These are phyloP conservation scores for Kalanchoe fedtschenkoi DNA, from an alignment of 164 flowering plant species.

Conservation along the genomic window DNA sequence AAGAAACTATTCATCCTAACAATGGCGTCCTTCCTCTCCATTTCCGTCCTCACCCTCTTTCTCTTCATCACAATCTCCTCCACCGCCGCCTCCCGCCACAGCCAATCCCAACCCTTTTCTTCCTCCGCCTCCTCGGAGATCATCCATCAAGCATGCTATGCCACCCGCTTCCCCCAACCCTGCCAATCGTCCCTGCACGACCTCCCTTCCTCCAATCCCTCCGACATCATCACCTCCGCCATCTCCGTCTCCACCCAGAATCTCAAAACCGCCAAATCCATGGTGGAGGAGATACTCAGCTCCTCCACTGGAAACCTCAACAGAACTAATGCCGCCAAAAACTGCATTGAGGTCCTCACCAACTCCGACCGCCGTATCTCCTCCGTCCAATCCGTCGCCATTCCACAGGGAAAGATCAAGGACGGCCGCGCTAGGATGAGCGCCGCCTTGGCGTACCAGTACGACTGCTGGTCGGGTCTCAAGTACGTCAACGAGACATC, in stretches of 20 bases:
- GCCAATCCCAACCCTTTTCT: neutral
- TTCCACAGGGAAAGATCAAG: conserved; percentile 31
- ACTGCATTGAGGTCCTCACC: conserved; percentile 42
- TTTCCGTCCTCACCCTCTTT: conserved; percentile 16
- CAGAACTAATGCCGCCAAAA: conserved; percentile 44
- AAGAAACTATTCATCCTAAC: conserved; percentile 6
- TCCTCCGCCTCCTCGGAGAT: conserved; percentile 7
- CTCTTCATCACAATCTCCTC: conserved; percentile 23
- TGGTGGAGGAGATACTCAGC: conserved; percentile 33
- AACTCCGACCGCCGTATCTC: conserved; percentile 31
- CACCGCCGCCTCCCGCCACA: conserved; percentile 18
- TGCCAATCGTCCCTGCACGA: conserved; percentile 30
- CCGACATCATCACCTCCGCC: conserved; percentile 37
- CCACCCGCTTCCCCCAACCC: conserved; percentile 39
- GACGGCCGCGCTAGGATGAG: conserved; percentile 73
- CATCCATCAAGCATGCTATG: conserved; percentile 49
- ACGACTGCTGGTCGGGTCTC: conserved; percentile 61
- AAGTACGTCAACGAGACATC: conserved; percentile 54
- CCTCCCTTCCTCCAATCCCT: conserved; percentile 17
- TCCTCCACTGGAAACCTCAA: conserved; percentile 35
- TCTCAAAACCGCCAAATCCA: conserved; percentile 37
- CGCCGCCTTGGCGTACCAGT: conserved; percentile 52
- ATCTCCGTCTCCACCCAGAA: conserved; percentile 26
- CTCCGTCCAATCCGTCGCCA: conserved; percentile 12
- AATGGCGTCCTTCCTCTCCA: conserved; percentile 22